Evolutionary conservation across 1,284 basidiomycete species (phyloP).

Genomic region (Melampsora americana): DNA sequence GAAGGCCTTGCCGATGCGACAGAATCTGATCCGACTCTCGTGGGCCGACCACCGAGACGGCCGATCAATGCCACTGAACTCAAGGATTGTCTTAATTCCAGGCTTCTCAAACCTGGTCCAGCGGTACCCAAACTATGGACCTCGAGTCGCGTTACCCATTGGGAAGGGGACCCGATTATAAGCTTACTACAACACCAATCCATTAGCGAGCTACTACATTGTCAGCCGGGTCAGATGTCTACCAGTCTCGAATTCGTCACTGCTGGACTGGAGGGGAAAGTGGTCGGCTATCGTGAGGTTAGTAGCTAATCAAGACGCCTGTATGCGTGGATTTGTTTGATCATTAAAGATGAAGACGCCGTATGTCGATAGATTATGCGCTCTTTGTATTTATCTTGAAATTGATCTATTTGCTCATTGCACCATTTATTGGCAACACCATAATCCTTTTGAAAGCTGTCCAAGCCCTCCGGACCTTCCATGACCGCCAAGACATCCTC

Average conservation of each 20-base stretch:
- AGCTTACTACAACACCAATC: constrained; percentile 15
- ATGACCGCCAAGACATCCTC: constrained; percentile 32
- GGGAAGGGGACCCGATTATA: constrained; percentile 34
- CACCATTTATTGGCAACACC: neutral
- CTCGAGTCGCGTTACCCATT: constrained; percentile 32
- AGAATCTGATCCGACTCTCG: neutral
- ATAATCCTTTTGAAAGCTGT: neutral
- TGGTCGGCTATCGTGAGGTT: constrained; percentile 31
- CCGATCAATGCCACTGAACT: neutral
- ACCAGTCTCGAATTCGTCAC: constrained; percentile 32
- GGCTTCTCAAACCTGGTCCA: neutral
- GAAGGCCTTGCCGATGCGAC: neutral
- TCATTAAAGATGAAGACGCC: no score
- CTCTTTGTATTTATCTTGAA: no score
- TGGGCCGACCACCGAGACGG: neutral
- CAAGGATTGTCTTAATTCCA: neutral
- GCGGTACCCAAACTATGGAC: constrained; percentile 17
- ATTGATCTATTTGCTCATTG: neutral
- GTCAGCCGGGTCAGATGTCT: constrained; percentile 14
- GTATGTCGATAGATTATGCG: no score
- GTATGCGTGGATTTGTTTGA: no score
- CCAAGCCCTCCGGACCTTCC: constrained; percentile 20
- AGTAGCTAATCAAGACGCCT: neutral
- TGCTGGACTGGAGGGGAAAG: constrained; percentile 37
- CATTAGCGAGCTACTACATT: constrained; percentile 28